Conservation (phyloP, 2,329 filamentous ascomycete species). For the Alternaria sp. region DNA sequence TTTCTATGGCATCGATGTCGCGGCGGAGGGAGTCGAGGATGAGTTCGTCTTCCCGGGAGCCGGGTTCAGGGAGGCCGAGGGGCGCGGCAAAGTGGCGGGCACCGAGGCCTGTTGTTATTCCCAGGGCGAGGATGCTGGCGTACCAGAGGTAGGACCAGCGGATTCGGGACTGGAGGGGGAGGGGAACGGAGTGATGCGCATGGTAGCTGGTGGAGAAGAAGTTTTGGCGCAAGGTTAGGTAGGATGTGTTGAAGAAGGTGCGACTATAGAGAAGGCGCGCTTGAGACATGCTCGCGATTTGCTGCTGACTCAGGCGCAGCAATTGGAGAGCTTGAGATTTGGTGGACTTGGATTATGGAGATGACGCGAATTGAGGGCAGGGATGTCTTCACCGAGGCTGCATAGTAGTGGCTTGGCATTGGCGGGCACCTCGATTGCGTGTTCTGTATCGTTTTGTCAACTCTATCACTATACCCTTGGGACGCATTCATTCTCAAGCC, state of each 20-base stretch:
- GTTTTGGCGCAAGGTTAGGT: slow-evolving; percentile 6
- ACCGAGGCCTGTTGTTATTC: slow-evolving; percentile 35
- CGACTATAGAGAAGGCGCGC: slow-evolving; percentile 23
- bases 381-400: slow-evolving; percentile 34
- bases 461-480: not conserved
- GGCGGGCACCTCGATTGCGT: not conserved
- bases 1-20: slow-evolving; percentile 44
- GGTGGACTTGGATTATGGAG: not conserved
- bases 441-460: not conserved
- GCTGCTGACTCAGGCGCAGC: not conserved
- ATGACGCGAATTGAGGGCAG: not conserved
- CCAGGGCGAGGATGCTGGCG: slow-evolving; percentile 36
- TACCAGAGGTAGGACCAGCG: slow-evolving; percentile 47
- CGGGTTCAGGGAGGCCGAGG: slow-evolving; percentile 36
- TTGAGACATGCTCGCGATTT: slow-evolving; percentile 31
- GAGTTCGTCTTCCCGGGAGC: slow-evolving; percentile 40
- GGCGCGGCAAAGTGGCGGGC: slow-evolving; percentile 40
- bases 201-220: slow-evolving; percentile 8
- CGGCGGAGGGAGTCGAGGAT: slow-evolving; percentile 35
- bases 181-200: slow-evolving; percentile 20
- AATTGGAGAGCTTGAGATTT: slow-evolving; percentile 10
- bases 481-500: not conserved
- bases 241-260: slow-evolving; percentile 11
- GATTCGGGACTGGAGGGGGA: slow-evolving; percentile 34
- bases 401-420: slow-evolving; percentile 34